These are phyloP conservation scores for Kodamaea fungicola DNA, from an alignment of 1,139 yeast species.

Conservation along the genomic window DNA sequence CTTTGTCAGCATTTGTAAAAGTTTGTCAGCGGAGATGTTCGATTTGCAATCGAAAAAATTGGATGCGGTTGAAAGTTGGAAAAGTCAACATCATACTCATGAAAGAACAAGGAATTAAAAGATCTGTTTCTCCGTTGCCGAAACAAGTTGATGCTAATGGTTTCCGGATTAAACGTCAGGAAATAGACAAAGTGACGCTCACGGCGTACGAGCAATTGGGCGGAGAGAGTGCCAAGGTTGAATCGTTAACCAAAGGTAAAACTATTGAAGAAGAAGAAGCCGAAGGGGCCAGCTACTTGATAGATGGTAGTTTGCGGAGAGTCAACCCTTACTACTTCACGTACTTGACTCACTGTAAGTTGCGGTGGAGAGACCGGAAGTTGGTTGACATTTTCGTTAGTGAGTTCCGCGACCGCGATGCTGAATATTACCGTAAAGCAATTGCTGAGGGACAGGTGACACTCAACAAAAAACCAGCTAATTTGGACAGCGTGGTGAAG, in stretches of 20 bases:
- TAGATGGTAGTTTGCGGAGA: conserved; percentile 63
- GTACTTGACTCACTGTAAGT: conserved; percentile 85
- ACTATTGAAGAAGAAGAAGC: conserved; percentile 55
- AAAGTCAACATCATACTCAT: neutral
- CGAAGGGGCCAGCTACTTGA: conserved; percentile 48
- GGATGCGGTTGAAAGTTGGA: neutral
- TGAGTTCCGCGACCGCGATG: conserved; percentile 82
- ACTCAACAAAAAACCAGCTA: conserved; percentile 64
- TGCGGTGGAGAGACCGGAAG: conserved; percentile 83
- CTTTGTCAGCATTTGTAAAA: too few species aligned
- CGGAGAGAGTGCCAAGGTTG: conserved; percentile 25
- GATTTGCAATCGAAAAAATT: neutral
- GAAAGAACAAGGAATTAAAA: conserved; percentile 14
- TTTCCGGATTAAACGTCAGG: conserved; percentile 45
- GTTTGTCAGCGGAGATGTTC: too few species aligned
- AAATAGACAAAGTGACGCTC: conserved; percentile 37
- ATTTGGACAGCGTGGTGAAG: conserved; percentile 59
- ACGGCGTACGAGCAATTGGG: conserved; percentile 44
- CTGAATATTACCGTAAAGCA: conserved; percentile 63
- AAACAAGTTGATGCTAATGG: conserved; percentile 46
- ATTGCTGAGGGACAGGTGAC: conserved; percentile 72
- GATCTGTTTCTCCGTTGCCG: conserved; percentile 21
- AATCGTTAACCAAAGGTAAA: conserved; percentile 27
- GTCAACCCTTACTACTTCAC: conserved; percentile 87
- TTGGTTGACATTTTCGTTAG: conserved; percentile 73